phyloP scores from a whole-genome alignment of 108 stramenopile genomes.

The Asterionellopsis glacialis region DNA sequence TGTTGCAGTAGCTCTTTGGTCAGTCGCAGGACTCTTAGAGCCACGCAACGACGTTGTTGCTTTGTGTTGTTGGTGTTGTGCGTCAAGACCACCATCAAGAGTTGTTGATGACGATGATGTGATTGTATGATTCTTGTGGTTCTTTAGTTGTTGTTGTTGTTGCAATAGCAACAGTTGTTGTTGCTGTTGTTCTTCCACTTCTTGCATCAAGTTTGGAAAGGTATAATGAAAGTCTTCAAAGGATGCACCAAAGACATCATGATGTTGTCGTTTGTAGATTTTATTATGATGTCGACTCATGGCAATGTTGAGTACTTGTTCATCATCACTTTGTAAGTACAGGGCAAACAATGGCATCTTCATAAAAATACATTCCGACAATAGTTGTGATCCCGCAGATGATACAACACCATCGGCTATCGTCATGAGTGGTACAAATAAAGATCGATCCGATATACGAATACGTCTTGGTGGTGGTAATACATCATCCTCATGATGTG shows the following conservation, averaged over 20 bases:
- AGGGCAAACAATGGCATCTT: constrained; percentile 17
- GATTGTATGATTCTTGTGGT: too few species aligned
- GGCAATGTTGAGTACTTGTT: constrained; percentile 28
- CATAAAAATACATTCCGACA: constrained; percentile 32
- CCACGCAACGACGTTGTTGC: too few species aligned
- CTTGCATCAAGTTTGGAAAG: too few species aligned
- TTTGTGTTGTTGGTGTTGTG: too few species aligned
- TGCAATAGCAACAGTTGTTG: too few species aligned
- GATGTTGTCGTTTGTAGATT: constrained; percentile 1
- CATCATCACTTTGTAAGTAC: constrained; percentile 19
- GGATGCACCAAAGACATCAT: constrained; percentile 19
- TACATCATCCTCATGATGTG: too few species aligned
- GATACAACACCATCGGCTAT: constrained; percentile 29
- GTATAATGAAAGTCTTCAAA: constrained; percentile 18
- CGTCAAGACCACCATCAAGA: too few species aligned
- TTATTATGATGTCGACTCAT: constrained; percentile 14
- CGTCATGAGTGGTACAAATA: constrained; percentile 29
- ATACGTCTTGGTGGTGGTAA: constrained; percentile 6
- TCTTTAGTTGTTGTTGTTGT: too few species aligned
- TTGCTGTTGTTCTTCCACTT: too few species aligned
- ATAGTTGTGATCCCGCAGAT: constrained; percentile 30
- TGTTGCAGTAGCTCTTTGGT: not conserved
- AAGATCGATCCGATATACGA: constrained; percentile 21
- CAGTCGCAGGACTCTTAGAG: not conserved
- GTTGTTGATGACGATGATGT: too few species aligned